Evolutionary conservation across 2,329 filamentous ascomycete genomes (phyloP).

Genomic region (Venturiaceae sp.): DNA sequence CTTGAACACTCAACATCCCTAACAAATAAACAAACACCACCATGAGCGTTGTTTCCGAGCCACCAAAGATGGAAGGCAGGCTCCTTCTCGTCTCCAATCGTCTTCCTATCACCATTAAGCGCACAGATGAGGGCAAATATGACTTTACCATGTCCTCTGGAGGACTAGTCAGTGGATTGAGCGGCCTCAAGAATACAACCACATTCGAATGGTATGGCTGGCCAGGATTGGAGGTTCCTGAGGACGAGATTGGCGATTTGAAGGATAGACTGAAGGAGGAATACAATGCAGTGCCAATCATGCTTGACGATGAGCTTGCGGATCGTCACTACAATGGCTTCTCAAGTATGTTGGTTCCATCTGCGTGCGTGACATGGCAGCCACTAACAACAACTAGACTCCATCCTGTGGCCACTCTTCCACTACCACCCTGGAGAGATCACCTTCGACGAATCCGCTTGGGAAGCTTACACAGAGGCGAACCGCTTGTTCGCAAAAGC

Average conservation of each 20-base stretch:
- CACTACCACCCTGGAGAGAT: conserved; percentile 99
- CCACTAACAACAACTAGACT: conserved; percentile 48
- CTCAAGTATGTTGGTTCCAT: conserved; percentile 59
- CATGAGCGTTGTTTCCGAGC: not conserved
- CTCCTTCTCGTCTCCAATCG: conserved; percentile 89
- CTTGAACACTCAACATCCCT: no score
- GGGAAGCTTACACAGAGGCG: conserved; percentile 86
- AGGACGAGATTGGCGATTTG: conserved; percentile 66
- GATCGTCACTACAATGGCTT: conserved; percentile 98
- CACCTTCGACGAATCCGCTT: conserved; percentile 90
- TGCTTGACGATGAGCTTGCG: conserved; percentile 85
- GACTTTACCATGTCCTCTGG: conserved; percentile 95
- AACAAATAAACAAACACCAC: no score
- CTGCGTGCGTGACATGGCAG: conserved; percentile 1
- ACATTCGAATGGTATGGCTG: conserved; percentile 98
- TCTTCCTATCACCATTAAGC: conserved; percentile 92
- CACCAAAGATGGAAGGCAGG: conserved; percentile 27
- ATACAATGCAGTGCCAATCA: conserved; percentile 83
- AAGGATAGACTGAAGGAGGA: conserved; percentile 73
- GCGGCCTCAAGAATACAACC: conserved; percentile 82
- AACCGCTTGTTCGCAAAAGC: conserved; percentile 87
- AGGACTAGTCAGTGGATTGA: conserved; percentile 86
- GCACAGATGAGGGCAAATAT: conserved; percentile 83
- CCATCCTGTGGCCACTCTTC: conserved; percentile 96
- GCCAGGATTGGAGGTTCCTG: conserved; percentile 87